Evolutionary conservation across 2,329 filamentous ascomycete species (phyloP), one percentile per base, ranked within the genome.

Genomic region (Fusarium papillatum): DNA sequence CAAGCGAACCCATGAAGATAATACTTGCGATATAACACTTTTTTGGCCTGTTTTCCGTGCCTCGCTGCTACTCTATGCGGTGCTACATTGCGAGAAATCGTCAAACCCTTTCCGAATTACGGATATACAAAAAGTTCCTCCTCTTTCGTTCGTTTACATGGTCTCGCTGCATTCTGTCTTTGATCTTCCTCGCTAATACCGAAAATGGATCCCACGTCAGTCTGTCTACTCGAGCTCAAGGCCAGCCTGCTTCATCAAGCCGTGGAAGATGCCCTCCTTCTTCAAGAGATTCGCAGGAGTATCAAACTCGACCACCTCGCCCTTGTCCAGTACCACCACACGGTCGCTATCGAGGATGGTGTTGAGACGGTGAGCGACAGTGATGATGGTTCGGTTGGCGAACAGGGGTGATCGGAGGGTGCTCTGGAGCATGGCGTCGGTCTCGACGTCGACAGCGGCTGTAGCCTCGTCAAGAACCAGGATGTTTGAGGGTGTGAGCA

Each of bases 381-480:
- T 99, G 84, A 99, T 98, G 84, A 99, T 98, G 43, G 97, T 99
- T 66, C 95, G 92, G 84, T 98, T 95, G 73, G 93, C 90, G 86
- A 99, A 99, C 19, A 93, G 83, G 26, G 90, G 89, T 41, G 90
- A 90, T 39, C 92, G 89, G 67, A 93, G 86, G 31, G 92, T 93
- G 60, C 85, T 85, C 85, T 94, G 92, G 66, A 94, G 86, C 85
- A 93, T 86, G 66, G 90, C 90, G 80, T 94, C 92, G 29, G 92
- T 94, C 85, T 93, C 89, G 50, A 93, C 88, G 81, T 94, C 91
- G 14, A 93, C 90, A 29, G 89, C 91, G 77, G 95, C 95, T 36
- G 97, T 99, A 70, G 97, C 97, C 89, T 99, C 97, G 83, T 99
- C 97, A 34, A 99, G 90, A 4, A 99, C 96, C 72, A 99, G 90